A percentile compares a stretch with the other conserved stretches of the same genome.
These are phyloP conservation scores for Talaromyces sp. DNA, from an alignment of 2,329 filamentous ascomycete species.

Conservation along the genomic window DNA sequence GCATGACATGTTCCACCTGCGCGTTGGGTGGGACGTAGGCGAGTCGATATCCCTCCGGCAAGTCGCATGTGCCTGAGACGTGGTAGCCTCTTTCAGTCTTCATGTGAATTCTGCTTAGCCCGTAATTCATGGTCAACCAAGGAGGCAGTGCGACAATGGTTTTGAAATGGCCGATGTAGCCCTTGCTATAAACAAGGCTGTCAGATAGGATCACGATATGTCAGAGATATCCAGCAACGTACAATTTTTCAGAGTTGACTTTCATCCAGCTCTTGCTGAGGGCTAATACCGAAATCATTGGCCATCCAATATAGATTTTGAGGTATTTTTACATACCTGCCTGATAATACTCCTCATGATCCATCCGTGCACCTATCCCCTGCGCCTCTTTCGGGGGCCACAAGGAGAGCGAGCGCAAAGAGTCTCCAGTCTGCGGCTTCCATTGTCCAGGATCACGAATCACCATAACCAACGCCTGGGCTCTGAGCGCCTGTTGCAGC, in stretches of 20 bases:
- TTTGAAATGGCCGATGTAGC: neutral
- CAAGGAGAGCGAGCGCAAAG: constrained; percentile 1
- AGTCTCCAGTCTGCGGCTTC: neutral
- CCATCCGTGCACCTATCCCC: neutral
- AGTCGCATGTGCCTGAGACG: constrained; percentile 19
- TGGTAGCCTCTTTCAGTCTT: neutral
- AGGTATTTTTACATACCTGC: neutral
- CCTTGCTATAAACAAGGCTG: neutral
- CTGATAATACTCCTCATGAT: neutral
- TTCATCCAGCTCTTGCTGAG: neutral
- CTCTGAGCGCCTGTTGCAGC: constrained; percentile 27
- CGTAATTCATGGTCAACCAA: constrained; percentile 2
- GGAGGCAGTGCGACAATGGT: neutral
- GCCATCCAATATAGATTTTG: neutral
- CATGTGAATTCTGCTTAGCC: neutral
- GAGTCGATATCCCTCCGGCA: constrained; percentile 19
- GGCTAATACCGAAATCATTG: neutral
- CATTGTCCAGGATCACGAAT: constrained; percentile 19
- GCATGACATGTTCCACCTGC: constrained; percentile 2
- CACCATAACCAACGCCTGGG: constrained; percentile 31
- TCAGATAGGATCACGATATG: neutral
- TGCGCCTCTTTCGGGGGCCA: neutral
- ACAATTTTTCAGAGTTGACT: neutral
- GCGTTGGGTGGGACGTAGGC: constrained; percentile 18
- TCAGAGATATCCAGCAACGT: neutral